phyloP scores from a whole-genome alignment of 2,329 filamentous ascomycete species.

The Cladophialophora exuberans region DNA sequence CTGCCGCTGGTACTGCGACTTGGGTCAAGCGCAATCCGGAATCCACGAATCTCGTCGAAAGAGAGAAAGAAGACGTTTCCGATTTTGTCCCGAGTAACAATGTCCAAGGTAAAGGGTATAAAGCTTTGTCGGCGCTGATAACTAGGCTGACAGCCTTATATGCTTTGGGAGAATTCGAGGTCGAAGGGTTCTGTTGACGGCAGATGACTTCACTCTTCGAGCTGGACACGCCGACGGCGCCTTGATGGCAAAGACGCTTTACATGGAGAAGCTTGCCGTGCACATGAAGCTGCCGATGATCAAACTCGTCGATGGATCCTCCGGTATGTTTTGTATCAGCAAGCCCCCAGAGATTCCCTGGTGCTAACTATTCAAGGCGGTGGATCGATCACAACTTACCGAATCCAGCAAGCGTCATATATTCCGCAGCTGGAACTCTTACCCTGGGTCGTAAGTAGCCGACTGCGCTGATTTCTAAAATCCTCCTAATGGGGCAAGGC shows the following conservation, averaged over 20 bases:
- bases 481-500: not conserved
- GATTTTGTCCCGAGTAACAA: slow-evolving; percentile 65
- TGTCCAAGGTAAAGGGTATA: slow-evolving; percentile 55
- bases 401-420: slow-evolving; percentile 1
- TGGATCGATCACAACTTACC: not conserved
- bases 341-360: not conserved
- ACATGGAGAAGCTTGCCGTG: slow-evolving; percentile 65
- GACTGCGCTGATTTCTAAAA: not conserved
- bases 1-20: slow-evolving; percentile 60
- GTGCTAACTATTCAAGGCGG: slow-evolving; percentile 34
- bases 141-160: slow-evolving; percentile 3
- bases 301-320: slow-evolving; percentile 67
- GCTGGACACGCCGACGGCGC: slow-evolving; percentile 68
- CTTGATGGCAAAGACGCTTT: slow-evolving; percentile 58
- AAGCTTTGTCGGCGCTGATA: too few relatives aligned
- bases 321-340: slow-evolving; percentile 49
- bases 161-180: slow-evolving; percentile 2
- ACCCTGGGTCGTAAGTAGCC: not conserved
- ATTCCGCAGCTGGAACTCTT: slow-evolving; percentile 4
- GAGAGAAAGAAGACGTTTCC: slow-evolving; percentile 50
- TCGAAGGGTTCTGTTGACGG: slow-evolving; percentile 62
- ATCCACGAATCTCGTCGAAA: not conserved
- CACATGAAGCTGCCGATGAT: slow-evolving; percentile 61
- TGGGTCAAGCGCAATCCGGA: slow-evolving; percentile 50
- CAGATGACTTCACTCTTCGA: slow-evolving; percentile 66